A percentile compares a stretch with the other conserved stretches of the same genome.
phyloP scores from a whole-genome alignment of 202 grass and related monocot genomes.

The Panicum hallii region DNA sequence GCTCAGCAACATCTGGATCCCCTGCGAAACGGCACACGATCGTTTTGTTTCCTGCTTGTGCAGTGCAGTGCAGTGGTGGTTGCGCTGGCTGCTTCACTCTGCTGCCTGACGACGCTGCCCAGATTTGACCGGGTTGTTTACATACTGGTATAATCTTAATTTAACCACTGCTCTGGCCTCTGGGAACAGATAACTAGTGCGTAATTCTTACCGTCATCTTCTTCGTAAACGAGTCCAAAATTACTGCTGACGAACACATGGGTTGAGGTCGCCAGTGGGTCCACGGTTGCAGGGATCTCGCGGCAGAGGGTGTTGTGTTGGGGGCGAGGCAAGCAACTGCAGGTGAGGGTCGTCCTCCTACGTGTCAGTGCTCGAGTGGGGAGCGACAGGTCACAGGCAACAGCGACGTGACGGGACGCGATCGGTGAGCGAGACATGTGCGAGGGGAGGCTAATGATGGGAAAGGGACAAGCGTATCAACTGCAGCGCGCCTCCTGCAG shows the following conservation, averaged over 20 bases:
- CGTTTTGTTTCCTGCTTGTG: too few species aligned
- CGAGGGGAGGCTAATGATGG: constrained; percentile 11
- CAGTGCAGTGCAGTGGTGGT: neutral
- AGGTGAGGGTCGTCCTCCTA: neutral
- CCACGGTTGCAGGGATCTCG: neutral
- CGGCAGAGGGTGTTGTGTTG: neutral
- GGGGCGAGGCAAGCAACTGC: neutral
- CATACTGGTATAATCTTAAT: neutral
- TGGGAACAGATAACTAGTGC: neutral
- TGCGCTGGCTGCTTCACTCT: neutral
- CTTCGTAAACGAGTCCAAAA: too few species aligned
- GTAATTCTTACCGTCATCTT: neutral
- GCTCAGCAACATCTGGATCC: constrained; percentile 30
- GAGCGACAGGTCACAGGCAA: constrained; percentile 11
- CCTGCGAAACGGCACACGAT: neutral
- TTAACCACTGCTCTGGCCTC: neutral
- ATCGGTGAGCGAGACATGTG: constrained; percentile 18
- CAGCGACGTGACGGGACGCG: neutral
- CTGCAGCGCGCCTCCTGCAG: neutral
- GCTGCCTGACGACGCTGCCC: neutral
- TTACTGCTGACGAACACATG: neutral
- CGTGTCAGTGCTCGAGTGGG: constrained; percentile 29
- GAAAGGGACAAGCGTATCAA: constrained; percentile 41
- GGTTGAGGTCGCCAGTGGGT: neutral
- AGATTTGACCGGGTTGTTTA: neutral